Percentiles rank a stretch among this genome's conserved stretches.
phyloP scores from a whole-genome alignment of 1,139 yeast species.

The Blastobotrys malaysiensis region DNA sequence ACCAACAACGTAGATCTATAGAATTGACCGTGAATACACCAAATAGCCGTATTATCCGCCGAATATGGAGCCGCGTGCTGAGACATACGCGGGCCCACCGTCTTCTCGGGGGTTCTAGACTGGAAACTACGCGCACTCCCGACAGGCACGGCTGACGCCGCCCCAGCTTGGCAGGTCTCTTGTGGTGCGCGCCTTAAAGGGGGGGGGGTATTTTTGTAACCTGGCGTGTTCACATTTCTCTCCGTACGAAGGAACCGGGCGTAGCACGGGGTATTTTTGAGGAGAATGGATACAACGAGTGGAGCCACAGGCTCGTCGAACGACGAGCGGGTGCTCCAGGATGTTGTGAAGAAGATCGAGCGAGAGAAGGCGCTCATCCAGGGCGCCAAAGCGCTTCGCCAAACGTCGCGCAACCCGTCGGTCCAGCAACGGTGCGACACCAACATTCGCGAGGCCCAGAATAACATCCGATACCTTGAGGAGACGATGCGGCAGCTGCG shows the following conservation, averaged over 20 bases:
- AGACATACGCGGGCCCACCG: no score
- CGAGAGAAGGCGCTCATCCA: constrained; percentile 81
- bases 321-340: constrained; percentile 39
- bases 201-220: not conserved
- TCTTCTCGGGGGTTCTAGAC: no score
- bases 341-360: constrained; percentile 76
- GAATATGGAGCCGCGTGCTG: no score
- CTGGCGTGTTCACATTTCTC: not conserved
- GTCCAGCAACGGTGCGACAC: constrained; percentile 91
- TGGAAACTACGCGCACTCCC: no score
- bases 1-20: no score
- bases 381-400: constrained; percentile 78
- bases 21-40: no score
- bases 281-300: not conserved
- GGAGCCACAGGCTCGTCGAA: constrained; percentile 5
- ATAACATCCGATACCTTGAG: constrained; percentile 81
- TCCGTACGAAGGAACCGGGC: not conserved
- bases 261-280: no score
- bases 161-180: no score
- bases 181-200: not conserved
- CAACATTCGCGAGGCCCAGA: constrained; percentile 84
- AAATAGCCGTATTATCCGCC: no score
- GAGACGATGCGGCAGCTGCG: constrained; percentile 66
- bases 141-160: no score
- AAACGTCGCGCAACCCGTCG: constrained; percentile 67